phyloP scores from a whole-genome alignment of 345 rosid genomes.

The Carallia brachiata region DNA sequence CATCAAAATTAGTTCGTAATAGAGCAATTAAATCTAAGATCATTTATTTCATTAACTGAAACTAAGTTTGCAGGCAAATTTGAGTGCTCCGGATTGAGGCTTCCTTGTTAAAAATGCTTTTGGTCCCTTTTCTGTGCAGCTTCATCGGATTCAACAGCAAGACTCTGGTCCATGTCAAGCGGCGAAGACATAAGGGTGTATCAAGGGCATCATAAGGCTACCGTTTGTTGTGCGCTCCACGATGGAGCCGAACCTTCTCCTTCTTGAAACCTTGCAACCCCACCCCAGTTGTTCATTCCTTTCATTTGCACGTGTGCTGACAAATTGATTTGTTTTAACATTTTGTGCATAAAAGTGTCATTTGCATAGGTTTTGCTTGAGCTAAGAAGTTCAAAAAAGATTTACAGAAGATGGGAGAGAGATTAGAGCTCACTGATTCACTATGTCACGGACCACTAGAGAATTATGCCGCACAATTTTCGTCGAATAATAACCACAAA shows the following conservation, averaged over 20 bases:
- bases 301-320: neutral
- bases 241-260: constrained; percentile 70
- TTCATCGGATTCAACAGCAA: constrained; percentile 86
- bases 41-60: neutral
- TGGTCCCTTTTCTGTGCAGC: constrained; percentile 38
- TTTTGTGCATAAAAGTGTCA: no score
- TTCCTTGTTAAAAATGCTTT: neutral
- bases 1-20: no score
- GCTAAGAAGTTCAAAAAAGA: no score
- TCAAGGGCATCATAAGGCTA: constrained; percentile 91
- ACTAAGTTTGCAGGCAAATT: neutral
- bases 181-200: constrained; percentile 68
- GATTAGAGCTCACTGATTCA: no score
- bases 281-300: neutral
- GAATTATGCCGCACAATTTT: no score
- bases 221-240: constrained; percentile 94
- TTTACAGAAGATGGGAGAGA: no score
- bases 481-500: no score
- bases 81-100: neutral
- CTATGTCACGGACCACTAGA: no score
- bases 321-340: neutral
- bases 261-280: constrained; percentile 20
- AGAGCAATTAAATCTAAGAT: no score
- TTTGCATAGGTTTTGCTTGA: no score
- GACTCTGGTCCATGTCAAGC: constrained; percentile 71